Base-by-base conservation (phyloP, 179 eudicot species). In the Actinidia polygama region DNA sequence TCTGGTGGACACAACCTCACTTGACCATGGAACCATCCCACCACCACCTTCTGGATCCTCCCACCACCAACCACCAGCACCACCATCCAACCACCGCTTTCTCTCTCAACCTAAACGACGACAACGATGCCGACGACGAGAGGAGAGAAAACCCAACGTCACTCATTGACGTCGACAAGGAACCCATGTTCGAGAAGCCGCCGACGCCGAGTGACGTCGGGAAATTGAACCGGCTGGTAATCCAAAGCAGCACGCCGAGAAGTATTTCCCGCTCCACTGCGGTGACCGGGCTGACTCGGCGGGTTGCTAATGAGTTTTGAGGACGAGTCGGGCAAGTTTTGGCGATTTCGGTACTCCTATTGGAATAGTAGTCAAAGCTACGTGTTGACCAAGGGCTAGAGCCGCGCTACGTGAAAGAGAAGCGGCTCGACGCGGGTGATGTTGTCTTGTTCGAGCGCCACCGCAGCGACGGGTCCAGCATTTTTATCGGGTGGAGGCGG, bases 281-380 rank as follows among this genome's bases (percentile, higher is more conserved):
- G 21, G 84, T 61, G 71, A 79, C 75, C 83, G 88, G 6, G 44
- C 84, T 24, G 89, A 81, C 12, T 68, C 82, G 53, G 87, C 7
- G 26, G 92, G 0, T 21, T 88, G 49, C 55, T 91, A 10, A 79
- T 94, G 59, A 87, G 88, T 72, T 94, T 95, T 50, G 98, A 95
- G 77, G 98, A 95, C 55, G 94, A 94, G 77, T 51, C 83, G 0
- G 97, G 95, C 7, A 94, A 92, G 85, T 78, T 84, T 7, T 95
- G 98, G 98, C 78, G 91, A 72, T 95, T 95, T 81, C 75, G 98
- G 19, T 95, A 95, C 85, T 95, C 98, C 11, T 95, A 95, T 77
- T 95, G 98, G 98, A 94, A 91, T 30, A 92, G 96, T 36, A 95
- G 98, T 50, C 98, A 95, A 61, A 95, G 98, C 88, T 95, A 95